Percentiles rank a stretch among this genome's conserved stretches.
phyloP scores from a whole-genome alignment of 140 eudicot species.

The Anethum foeniculum region DNA sequence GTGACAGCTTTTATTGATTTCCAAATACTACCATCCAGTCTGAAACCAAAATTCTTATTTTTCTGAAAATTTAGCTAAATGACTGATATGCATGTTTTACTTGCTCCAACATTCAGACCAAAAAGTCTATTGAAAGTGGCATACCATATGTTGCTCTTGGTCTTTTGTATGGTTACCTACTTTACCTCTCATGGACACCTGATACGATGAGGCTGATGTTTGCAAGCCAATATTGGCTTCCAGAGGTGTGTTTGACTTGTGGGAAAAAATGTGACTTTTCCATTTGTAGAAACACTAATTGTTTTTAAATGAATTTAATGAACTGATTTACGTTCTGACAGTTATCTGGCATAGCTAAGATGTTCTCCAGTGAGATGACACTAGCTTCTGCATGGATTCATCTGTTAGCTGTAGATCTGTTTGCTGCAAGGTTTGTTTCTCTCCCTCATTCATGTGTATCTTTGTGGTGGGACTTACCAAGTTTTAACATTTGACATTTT shows the following conservation, averaged over 20 bases:
- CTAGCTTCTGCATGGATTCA: conserved; percentile 98
- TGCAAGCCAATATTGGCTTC: conserved; percentile 83
- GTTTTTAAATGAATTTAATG: neutral
- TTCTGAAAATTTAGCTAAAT: neutral
- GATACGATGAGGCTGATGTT: conserved; percentile 73
- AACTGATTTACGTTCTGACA: conserved; percentile 9
- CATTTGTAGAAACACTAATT: neutral
- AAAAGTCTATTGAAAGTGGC: conserved; percentile 58
- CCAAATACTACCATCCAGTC: neutral
- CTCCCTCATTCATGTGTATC: neutral
- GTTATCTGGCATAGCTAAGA: conserved; percentile 85
- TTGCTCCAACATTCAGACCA: conserved; percentile 46
- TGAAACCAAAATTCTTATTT: neutral
- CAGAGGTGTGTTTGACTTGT: conserved; percentile 49
- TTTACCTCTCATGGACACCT: conserved; percentile 93
- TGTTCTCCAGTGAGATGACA: conserved; percentile 87
- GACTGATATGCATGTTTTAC: conserved; percentile 5
- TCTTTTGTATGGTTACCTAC: conserved; percentile 57
- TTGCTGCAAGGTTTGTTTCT: conserved; percentile 70
- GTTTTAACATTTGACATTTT: conserved; percentile 1
- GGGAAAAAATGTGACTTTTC: neutral
- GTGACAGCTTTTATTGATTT: neutral
- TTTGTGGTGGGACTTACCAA: neutral
- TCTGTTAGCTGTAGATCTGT: conserved; percentile 70
- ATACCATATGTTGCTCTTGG: conserved; percentile 69